These are phyloP conservation scores for Thermomucor indicae-seudaticae DNA, from an alignment of 371 early-diverging fungal genomes.

Conservation along the genomic window DNA sequence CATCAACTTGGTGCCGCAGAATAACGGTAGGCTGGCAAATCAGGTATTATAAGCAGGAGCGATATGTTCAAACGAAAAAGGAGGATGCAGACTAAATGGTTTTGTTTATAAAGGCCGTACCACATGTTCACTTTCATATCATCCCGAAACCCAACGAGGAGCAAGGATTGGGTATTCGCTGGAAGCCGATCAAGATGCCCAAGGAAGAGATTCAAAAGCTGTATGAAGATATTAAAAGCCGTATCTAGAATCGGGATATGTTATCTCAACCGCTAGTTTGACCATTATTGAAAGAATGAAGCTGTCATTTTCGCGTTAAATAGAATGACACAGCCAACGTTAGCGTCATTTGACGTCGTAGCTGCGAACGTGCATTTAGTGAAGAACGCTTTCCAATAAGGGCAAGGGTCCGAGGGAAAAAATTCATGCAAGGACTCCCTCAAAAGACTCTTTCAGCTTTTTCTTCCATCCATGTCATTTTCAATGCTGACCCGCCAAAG, in stretches of 20 bases:
- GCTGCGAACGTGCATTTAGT: too few species aligned
- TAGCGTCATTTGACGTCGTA: too few species aligned
- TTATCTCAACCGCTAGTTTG: too few species aligned
- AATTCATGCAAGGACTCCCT: too few species aligned
- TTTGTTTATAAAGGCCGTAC: slow-evolving; percentile 55
- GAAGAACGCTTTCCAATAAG: too few species aligned
- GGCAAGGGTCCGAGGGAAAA: too few species aligned
- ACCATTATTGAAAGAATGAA: too few species aligned
- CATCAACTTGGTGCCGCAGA: slow-evolving; percentile 27
- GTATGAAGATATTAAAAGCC: slow-evolving; percentile 31
- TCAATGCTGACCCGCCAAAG: too few species aligned
- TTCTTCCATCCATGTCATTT: too few species aligned
- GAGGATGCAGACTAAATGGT: neutral
- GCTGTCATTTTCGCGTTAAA: neutral
- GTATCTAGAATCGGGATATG: slow-evolving; percentile 15
- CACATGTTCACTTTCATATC: slow-evolving; percentile 91
- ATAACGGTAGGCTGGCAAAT: slow-evolving; percentile 74
- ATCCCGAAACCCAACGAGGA: slow-evolving; percentile 75
- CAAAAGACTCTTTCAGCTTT: too few species aligned
- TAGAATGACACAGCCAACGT: too few species aligned
- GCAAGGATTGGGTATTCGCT: slow-evolving; percentile 71
- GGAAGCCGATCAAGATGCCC: slow-evolving; percentile 43
- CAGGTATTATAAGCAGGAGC: slow-evolving; percentile 38
- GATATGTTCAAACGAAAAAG: too few species aligned
- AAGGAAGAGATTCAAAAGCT: slow-evolving; percentile 26